These are phyloP conservation scores for Penicillium salamii DNA, from an alignment of 495 filamentous ascomycete species.

Conservation along the genomic window DNA sequence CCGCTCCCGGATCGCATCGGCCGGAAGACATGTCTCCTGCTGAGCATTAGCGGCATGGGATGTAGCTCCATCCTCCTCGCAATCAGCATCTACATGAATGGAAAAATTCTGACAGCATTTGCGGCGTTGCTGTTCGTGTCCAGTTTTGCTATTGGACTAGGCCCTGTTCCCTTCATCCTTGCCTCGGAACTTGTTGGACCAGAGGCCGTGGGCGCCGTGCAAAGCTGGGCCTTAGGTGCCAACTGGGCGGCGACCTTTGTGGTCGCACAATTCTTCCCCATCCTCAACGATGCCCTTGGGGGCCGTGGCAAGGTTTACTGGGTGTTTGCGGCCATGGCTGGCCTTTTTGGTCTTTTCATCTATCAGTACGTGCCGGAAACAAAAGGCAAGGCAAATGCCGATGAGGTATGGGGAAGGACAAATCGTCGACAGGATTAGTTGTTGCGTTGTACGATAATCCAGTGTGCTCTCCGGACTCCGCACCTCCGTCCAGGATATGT, in stretches of 20 bases:
- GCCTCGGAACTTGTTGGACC: constrained; percentile 83
- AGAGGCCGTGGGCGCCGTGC: constrained; percentile 84
- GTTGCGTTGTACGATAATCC: no score
- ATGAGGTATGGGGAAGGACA: constrained; percentile 82
- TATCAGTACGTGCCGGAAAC: constrained; percentile 76
- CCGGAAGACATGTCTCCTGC: constrained; percentile 76
- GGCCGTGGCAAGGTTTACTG: constrained; percentile 83
- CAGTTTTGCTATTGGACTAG: constrained; percentile 86
- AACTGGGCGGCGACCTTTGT: constrained; percentile 91
- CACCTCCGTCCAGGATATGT: no score
- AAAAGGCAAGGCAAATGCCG: constrained; percentile 70
- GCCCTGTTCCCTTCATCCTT: constrained; percentile 92
- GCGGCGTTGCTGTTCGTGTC: constrained; percentile 82
- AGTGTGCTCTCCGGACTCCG: no score
- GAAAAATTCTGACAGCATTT: constrained; percentile 72
- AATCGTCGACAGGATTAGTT: constrained; percentile 35
- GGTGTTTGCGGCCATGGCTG: constrained; percentile 74
- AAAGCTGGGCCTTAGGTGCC: constrained; percentile 77
- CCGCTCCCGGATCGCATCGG: constrained; percentile 83
- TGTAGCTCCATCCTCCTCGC: constrained; percentile 70
- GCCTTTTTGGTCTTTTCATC: constrained; percentile 64
- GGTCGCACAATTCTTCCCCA: constrained; percentile 90
- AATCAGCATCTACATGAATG: constrained; percentile 64
- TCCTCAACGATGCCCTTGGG: constrained; percentile 71
- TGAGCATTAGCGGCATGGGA: constrained; percentile 82